Evolutionary conservation across 805 yeast species (phyloP), one percentile per base, ranked within the genome.

Genomic region (Candida chauliodis): DNA sequence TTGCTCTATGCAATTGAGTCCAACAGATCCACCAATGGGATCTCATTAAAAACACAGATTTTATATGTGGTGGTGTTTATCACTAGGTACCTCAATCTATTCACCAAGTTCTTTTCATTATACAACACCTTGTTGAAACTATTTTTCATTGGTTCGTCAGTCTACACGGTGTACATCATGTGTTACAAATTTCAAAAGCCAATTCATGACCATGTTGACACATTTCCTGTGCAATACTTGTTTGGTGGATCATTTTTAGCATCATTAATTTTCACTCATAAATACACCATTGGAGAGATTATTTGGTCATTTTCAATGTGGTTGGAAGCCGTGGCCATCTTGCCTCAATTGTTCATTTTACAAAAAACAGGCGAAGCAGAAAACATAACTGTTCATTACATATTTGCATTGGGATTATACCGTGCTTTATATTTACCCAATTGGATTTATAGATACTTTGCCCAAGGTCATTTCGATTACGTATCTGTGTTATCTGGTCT

Each of bases 341-440:
- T 93, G 43, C 99, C 99, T 4, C 99, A 93, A 63, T 69, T 93
- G 56, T 89, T 83, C 59, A 77, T 93, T 78, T 70, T 93, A 42
- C 96, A 90, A 56, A 81, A 84, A 48, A 79, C 91, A 2, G 96
- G 96, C 13, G 84, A 84, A 51, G 90, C 96, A 3, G 84, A 85
- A 58, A 76, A 85, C 45, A 72, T 93, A 54, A 93, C 98, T 3
- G 75, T 83, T 36, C 97, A 93, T 61, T 93, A 93, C 61, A 87
- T 93, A 45, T 90, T 91, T 60, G 95, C 97, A 1, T 69, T 93
- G 55, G 99, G 99, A 11, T 49, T 84, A 2, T 93, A 93, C 70
- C 74, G 99, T 49, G 84, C 91, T 0, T 69, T 93, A 36, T 93
- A 93, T 59, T 78, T 93, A 49, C 95, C 95, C 47, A 93, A 91